Conservation (phyloP, 192 early-diverging fungal genomes). For the Borealophlyctis nickersoniae region DNA sequence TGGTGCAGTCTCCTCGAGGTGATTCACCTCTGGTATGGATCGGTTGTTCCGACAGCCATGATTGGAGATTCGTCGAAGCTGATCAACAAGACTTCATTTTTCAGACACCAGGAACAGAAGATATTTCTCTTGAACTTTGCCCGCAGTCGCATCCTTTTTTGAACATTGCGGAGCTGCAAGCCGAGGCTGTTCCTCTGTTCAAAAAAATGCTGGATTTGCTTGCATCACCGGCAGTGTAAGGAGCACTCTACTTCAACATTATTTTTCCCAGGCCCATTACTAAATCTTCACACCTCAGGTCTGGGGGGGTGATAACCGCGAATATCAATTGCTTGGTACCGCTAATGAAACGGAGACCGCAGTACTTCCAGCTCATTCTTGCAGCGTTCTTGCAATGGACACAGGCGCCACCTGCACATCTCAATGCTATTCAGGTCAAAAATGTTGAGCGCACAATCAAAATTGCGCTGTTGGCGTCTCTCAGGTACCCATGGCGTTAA, state of each 20-base stretch:
- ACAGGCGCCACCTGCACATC: not conserved
- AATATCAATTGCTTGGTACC: constrained; percentile 38
- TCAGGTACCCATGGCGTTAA: no score
- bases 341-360: constrained; percentile 25
- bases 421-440: constrained; percentile 23
- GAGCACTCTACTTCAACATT: no score
- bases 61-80: not conserved
- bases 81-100: not conserved
- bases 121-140: constrained; percentile 27
- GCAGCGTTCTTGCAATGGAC: constrained; percentile 28
- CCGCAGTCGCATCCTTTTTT: constrained; percentile 38
- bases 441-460: constrained; percentile 40
- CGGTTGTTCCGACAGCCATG: not conserved
- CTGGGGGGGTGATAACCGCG: constrained; percentile 33
- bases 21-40: constrained; percentile 1
- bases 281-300: no score
- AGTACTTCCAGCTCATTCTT: constrained; percentile 22
- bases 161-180: constrained; percentile 20
- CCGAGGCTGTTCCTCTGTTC: constrained; percentile 31
- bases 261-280: no score
- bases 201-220: constrained; percentile 17
- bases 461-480: constrained; percentile 32
- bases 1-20: constrained; percentile 14
- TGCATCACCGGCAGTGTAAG: constrained; percentile 19
- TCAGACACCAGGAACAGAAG: no score